Conservation (phyloP, 2,329 filamentous ascomycete genomes). For the Pezicula rhizophila region DNA sequence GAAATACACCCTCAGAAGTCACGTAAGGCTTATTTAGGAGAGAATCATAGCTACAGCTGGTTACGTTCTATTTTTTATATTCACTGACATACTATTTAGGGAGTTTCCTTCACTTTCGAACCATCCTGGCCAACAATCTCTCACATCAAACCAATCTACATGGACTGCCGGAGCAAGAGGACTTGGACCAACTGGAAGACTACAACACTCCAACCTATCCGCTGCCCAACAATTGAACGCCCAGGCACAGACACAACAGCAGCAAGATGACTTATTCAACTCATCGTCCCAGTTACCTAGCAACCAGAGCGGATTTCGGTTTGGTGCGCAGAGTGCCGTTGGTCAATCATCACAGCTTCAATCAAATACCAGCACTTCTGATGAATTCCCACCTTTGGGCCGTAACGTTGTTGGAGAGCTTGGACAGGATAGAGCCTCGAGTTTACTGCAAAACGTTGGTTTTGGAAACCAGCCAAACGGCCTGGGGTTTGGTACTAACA, state of each 20-base stretch:
- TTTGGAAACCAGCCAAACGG: constrained; percentile 44
- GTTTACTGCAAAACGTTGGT: constrained; percentile 48
- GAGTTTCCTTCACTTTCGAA: constrained; percentile 63
- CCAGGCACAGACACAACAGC: constrained; percentile 26
- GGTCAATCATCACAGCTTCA: constrained; percentile 35
- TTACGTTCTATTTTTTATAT: neutral
- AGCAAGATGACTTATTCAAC: constrained; percentile 29
- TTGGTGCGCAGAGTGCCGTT: constrained; percentile 27
- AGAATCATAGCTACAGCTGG: too few relatives aligned
- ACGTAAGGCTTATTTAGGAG: too few relatives aligned
- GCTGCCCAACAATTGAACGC: constrained; percentile 23
- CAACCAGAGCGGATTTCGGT: constrained; percentile 25
- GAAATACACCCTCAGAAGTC: too few relatives aligned
- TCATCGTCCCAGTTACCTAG: constrained; percentile 26
- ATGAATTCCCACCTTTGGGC: constrained; percentile 59
- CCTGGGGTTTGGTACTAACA: constrained; percentile 26
- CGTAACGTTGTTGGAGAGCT: constrained; percentile 52
- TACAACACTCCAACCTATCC: constrained; percentile 19
- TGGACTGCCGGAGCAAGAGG: constrained; percentile 25
- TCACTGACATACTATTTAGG: constrained; percentile 31
- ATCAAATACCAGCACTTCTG: constrained; percentile 34
- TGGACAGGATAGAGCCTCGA: constrained; percentile 46
- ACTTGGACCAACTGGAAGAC: constrained; percentile 21
- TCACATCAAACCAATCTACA: constrained; percentile 23
- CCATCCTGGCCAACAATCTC: constrained; percentile 37